Conservation (phyloP, 345 rosid genomes). For the Punica granatum region DNA sequence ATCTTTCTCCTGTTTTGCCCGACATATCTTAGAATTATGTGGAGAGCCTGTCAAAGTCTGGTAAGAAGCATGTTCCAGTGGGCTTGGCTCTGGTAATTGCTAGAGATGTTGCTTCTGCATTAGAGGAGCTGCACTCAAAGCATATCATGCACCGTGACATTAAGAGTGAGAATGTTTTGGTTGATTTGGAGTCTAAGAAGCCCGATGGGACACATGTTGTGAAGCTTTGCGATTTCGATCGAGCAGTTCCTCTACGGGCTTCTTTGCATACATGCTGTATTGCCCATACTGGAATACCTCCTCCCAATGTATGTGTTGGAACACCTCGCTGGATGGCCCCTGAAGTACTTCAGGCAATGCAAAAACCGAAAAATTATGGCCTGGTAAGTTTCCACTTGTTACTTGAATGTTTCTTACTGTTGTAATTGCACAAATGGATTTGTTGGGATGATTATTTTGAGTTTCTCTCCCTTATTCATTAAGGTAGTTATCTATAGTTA, state of each 20-base stretch:
- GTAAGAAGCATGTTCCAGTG: constrained; percentile 54
- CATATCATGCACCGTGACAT: constrained; percentile 93
- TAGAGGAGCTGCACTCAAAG: constrained; percentile 73
- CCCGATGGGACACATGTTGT: constrained; percentile 53
- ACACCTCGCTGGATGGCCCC: constrained; percentile 99
- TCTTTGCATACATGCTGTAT: constrained; percentile 72
- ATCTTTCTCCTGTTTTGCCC: constrained; percentile 5
- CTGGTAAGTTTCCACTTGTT: constrained; percentile 37
- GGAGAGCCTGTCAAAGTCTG: constrained; percentile 55
- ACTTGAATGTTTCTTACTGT: background rate
- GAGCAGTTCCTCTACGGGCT: constrained; percentile 85
- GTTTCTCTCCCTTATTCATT: background rate
- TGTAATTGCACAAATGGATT: background rate
- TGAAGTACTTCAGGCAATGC: constrained; percentile 77
- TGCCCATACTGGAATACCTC: constrained; percentile 70
- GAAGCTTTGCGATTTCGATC: constrained; percentile 93
- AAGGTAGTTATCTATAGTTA: background rate
- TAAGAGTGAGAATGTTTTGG: constrained; percentile 87
- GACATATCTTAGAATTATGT: constrained; percentile 47
- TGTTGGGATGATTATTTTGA: background rate
- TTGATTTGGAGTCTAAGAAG: constrained; percentile 55
- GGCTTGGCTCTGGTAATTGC: constrained; percentile 65
- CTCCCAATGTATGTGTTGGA: constrained; percentile 85
- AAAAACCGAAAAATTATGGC: constrained; percentile 50
- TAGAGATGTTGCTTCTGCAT: constrained; percentile 65